phyloP scores from a whole-genome alignment of 129 eudicot species.

The Artemisia argyi region DNA sequence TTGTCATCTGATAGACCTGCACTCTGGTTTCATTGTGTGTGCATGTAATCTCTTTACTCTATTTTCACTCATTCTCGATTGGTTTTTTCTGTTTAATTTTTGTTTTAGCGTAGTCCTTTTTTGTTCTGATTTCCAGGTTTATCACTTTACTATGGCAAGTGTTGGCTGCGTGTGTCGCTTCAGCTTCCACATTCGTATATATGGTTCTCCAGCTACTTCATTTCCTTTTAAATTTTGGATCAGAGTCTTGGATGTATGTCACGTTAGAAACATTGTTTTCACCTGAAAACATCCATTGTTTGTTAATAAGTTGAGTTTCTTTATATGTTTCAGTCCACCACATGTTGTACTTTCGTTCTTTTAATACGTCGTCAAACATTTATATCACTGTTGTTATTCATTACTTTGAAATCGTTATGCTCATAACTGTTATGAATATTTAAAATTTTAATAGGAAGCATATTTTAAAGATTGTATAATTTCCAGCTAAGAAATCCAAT shows the following conservation, averaged over 20 bases:
- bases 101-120: background rate
- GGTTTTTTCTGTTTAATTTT: background rate
- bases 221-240: constrained; percentile 35
- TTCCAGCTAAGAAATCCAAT: no score
- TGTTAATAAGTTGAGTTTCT: no score
- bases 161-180: constrained; percentile 61
- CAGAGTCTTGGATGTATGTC: constrained; percentile 31
- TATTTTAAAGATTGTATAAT: no score
- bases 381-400: no score
- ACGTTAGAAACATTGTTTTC: constrained; percentile 42
- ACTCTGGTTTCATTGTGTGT: constrained; percentile 14
- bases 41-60: constrained; percentile 46
- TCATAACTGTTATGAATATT: no score
- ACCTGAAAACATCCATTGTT: constrained; percentile 25
- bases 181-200: constrained; percentile 54
- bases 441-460: no score
- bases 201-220: constrained; percentile 57
- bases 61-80: background rate
- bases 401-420: background rate
- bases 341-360: no score
- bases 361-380: no score
- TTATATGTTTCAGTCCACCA: no score
- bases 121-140: constrained; percentile 46
- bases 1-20: constrained; percentile 29
- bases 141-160: constrained; percentile 51